Base-by-base conservation (phyloP, 2,329 filamentous ascomycete species). In the Trichoderma atroviride region DNA sequence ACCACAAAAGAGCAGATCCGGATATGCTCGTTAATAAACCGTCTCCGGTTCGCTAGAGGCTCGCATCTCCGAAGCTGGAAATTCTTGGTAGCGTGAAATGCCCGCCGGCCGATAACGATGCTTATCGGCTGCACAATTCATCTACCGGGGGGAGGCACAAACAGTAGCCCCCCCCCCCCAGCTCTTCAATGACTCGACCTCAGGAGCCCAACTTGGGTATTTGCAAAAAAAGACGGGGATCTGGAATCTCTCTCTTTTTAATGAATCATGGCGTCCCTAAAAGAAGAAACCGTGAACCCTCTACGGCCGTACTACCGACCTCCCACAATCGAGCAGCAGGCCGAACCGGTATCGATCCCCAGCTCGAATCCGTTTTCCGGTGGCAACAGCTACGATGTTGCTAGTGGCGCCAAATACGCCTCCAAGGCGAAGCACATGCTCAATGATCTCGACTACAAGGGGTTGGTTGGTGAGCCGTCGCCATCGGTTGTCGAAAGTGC, bases 361-460 rank as follows among this genome's bases (percentile, higher is more conserved):
- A 79, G 77, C 65, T 81, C 84, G 58, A 83, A 82, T 71, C 83
- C 83, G 58, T 84, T 84, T 75, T 78, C 82, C 56, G 79, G 81
- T 68, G 78, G 78, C 74, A 55, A 75, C 70, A 74, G 79, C 74
- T 82, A 83, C 81, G 79, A 82, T 74, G 80, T 81, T 47, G 75
- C 76, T 62, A 77, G 72, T 70, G 77, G 72, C 61, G 75, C 76
- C 40, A 71, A 74, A 65, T 80, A 80, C 70, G 78, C 78, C 70
- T 77, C 79, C 70, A 88, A 92, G 76, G 93, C 94, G 72, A 92
- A 94, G 79, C 91, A 96, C 78, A 91, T 97, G 71, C 89, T 97
- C 71, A 90, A 91, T 64, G 95, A 98, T 77, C 86, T 98, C 72
- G 95, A 98, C 82, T 97, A 97, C 84, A 91, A 92, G 73, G 92